A percentile compares a stretch with the other conserved stretches of the same genome.
phyloP scores from a whole-genome alignment of 352 stramenopile genomes.

The Phytophthora pini region DNA sequence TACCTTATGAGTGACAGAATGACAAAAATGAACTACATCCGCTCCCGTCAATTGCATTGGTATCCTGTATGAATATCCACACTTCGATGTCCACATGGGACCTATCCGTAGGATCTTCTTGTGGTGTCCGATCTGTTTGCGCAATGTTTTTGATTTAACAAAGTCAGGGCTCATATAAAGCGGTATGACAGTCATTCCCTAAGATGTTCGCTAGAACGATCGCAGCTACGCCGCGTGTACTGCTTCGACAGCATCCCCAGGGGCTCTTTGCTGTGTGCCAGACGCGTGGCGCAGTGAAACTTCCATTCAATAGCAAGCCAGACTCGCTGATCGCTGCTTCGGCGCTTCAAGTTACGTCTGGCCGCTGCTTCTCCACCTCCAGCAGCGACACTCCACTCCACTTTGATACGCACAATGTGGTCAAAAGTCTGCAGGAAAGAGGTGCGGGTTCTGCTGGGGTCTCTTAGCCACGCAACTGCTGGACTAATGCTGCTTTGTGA shows the following conservation, averaged over 20 bases:
- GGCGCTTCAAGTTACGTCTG: constrained; percentile 16
- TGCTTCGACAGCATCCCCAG: constrained; percentile 10
- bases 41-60: constrained; percentile 10
- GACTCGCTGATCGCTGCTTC: constrained; percentile 1
- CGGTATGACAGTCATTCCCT: constrained; percentile 2
- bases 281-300: neutral
- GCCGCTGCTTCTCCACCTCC: constrained; percentile 28
- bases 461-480: neutral
- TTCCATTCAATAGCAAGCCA: constrained; percentile 3
- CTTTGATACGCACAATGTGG: constrained; percentile 73
- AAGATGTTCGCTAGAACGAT: constrained; percentile 27
- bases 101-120: neutral
- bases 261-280: neutral
- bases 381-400: constrained; percentile 32
- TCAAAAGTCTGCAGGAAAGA: constrained; percentile 75
- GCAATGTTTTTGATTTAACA: constrained; percentile 9
- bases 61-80: neutral
- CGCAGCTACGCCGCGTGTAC: constrained; percentile 2
- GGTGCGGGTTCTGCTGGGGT: constrained; percentile 35
- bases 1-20: constrained; percentile 49
- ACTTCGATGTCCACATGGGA: constrained; percentile 6
- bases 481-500: constrained; percentile 6
- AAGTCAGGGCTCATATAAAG: neutral
- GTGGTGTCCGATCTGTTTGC: constrained; percentile 15
- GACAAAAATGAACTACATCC: constrained; percentile 31